Evolutionary conservation across 352 stramenopile species (phyloP).

Genomic region (Pythium folliculosum): DNA sequence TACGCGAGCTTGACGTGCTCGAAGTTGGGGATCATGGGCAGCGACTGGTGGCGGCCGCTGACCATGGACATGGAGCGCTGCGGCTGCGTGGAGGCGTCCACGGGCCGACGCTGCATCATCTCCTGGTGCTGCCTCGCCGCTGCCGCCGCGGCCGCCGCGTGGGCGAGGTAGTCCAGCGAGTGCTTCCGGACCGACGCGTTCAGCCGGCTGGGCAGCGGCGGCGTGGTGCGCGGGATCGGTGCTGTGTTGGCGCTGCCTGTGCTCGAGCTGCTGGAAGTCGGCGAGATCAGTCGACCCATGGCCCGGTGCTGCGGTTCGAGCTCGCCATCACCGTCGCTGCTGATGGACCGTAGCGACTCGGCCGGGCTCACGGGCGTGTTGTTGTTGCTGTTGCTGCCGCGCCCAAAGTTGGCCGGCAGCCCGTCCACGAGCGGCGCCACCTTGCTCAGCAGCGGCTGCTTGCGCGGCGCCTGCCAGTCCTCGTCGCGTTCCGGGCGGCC

Average conservation of each 20-base stretch:
- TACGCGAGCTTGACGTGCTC: slow-evolving; percentile 32
- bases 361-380: slow-evolving; percentile 24
- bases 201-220: slow-evolving; percentile 30
- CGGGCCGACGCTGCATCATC: slow-evolving; percentile 12
- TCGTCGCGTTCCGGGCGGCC: slow-evolving; percentile 9
- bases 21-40: slow-evolving; percentile 59
- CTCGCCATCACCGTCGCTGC: slow-evolving; percentile 25
- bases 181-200: slow-evolving; percentile 35
- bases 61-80: slow-evolving; percentile 16
- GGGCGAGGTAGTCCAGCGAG: slow-evolving; percentile 38
- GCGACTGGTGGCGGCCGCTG: slow-evolving; percentile 48
- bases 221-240: slow-evolving; percentile 14
- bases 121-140: slow-evolving; percentile 30
- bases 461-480: slow-evolving; percentile 7
- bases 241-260: slow-evolving; percentile 29
- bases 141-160: slow-evolving; percentile 20
- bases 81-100: neutral
- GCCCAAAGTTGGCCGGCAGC: slow-evolving; percentile 15
- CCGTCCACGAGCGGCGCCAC: slow-evolving; percentile 7
- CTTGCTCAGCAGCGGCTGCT: slow-evolving; percentile 3
- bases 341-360: slow-evolving; percentile 34
- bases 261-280: slow-evolving; percentile 58
- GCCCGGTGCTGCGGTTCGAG: neutral
- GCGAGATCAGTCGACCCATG: slow-evolving; percentile 51
- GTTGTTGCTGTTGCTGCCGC: slow-evolving; percentile 21